These are phyloP conservation scores for Beauveria sp. DNA, from an alignment of 2,329 filamentous ascomycete genomes.

Conservation along the genomic window DNA sequence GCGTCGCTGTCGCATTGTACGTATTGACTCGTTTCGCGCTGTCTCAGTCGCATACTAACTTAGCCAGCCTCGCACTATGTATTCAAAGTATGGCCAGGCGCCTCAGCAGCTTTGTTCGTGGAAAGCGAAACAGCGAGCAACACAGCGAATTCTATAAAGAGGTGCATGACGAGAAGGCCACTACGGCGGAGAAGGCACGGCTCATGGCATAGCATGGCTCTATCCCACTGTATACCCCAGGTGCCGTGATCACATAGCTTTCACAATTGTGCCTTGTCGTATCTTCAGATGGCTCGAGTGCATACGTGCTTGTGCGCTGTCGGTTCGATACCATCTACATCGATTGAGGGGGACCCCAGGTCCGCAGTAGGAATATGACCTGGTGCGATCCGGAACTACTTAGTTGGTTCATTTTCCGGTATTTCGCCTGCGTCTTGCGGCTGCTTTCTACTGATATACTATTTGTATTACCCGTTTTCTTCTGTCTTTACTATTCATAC, in stretches of 20 bases:
- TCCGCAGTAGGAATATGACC: no score
- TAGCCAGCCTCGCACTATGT: constrained; percentile 52
- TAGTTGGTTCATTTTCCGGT: not conserved
- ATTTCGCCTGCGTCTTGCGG: not conserved
- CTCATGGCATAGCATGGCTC: constrained; percentile 31
- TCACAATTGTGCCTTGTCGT: not conserved
- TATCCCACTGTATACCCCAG: not conserved
- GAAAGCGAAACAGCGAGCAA: constrained; percentile 17
- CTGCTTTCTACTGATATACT: not conserved
- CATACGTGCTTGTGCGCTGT: not conserved
- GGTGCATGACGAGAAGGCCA: constrained; percentile 27
- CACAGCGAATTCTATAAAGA: constrained; percentile 27
- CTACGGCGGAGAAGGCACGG: constrained; percentile 42
- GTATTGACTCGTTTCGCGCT: constrained; percentile 19
- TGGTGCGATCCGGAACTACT: not conserved
- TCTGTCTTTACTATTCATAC: not conserved
- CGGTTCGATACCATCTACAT: no score
- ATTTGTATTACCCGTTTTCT: no score
- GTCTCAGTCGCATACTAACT: constrained; percentile 20
- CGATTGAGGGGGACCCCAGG: not conserved
- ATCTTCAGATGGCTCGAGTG: no score
- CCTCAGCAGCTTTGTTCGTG: constrained; percentile 44
- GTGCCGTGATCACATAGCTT: not conserved
- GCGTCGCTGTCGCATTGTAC: constrained; percentile 58
- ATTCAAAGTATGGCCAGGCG: constrained; percentile 55